phyloP scores from a whole-genome alignment of 371 early-diverging fungal species.

The Dichotomocladium elegans region DNA sequence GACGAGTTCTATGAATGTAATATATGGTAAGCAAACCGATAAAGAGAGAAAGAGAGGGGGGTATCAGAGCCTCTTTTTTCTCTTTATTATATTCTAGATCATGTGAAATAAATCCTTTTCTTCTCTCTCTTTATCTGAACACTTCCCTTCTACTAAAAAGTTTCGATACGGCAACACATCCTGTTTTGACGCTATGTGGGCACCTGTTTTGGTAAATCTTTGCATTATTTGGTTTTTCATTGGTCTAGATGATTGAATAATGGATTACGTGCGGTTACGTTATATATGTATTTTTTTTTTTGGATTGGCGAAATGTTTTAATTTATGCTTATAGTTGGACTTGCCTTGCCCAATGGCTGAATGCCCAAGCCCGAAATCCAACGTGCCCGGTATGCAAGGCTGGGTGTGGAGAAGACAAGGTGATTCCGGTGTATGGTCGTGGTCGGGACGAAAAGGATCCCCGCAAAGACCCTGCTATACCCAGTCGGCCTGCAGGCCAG shows the following conservation, averaged over 20 bases:
- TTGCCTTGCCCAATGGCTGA: constrained; percentile 30
- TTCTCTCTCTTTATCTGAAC: not conserved
- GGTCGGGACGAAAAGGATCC: constrained; percentile 70
- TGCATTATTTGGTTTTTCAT: not conserved
- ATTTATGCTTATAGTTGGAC: constrained; percentile 22
- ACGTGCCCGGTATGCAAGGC: constrained; percentile 72
- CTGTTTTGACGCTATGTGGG: constrained; percentile 71
- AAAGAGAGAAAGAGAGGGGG: no score
- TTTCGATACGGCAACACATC: constrained; percentile 66
- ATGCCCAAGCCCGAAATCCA: constrained; percentile 26
- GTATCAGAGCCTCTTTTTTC: no score
- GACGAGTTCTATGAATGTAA: constrained; percentile 32
- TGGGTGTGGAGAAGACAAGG: constrained; percentile 71
- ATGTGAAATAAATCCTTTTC: no score
- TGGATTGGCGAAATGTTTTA: no score
- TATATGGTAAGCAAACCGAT: constrained; percentile 37
- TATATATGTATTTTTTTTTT: no score
- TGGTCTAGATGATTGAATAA: not conserved
- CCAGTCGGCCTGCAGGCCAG: constrained; percentile 69
- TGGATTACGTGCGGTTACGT: no score
- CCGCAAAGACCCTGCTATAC: constrained; percentile 44
- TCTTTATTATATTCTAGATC: no score
- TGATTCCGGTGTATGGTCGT: constrained; percentile 75
- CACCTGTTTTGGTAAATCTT: constrained; percentile 62
- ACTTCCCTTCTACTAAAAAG: constrained; percentile 28